Percentiles rank a stretch among this genome's conserved stretches.
Conservation (phyloP, 2,329 filamentous ascomycete genomes). For the Colletotrichum somersetense region DNA sequence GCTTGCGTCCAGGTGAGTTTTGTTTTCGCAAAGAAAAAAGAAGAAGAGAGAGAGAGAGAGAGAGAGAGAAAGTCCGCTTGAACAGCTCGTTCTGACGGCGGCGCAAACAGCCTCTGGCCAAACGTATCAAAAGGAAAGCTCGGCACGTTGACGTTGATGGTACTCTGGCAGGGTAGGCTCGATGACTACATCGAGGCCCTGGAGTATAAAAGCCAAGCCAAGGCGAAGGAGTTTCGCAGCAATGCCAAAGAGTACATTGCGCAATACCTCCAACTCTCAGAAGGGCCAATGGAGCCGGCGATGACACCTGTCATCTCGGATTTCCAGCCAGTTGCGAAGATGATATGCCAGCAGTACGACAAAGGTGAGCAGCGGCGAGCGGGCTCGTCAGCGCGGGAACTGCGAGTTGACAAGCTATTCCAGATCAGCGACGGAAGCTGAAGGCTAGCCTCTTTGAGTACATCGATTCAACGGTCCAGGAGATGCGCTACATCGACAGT, state of each 20-base stretch:
- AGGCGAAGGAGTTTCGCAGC: conserved; percentile 26
- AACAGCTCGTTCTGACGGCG: conserved; percentile 19
- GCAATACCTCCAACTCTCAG: conserved; percentile 24
- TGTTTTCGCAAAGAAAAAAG: neutral
- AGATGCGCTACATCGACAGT: conserved; percentile 29
- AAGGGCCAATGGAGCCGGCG: conserved; percentile 4
- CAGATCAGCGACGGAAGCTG: conserved; percentile 29
- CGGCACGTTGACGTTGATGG: conserved; percentile 22
- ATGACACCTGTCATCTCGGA: conserved; percentile 3
- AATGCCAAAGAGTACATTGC: conserved; percentile 30
- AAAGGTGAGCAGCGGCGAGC: conserved; percentile 14
- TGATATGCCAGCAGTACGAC: conserved; percentile 29
- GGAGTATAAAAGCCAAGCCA: conserved; percentile 21
- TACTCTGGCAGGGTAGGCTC: conserved; percentile 40
- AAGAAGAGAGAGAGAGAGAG: neutral
- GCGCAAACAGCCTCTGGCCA: conserved; percentile 33
- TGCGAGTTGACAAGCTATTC: conserved; percentile 3
- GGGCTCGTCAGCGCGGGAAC: neutral
- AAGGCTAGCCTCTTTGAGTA: conserved; percentile 35
- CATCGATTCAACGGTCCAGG: conserved; percentile 31
- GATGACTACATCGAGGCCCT: conserved; percentile 39
- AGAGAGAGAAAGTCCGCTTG: neutral
- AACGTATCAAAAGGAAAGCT: conserved; percentile 17
- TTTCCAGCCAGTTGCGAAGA: conserved; percentile 29
- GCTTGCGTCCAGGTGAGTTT: conserved; percentile 34